phyloP scores from a whole-genome alignment of 805 yeast species.

The Kodamaea restingae region DNA sequence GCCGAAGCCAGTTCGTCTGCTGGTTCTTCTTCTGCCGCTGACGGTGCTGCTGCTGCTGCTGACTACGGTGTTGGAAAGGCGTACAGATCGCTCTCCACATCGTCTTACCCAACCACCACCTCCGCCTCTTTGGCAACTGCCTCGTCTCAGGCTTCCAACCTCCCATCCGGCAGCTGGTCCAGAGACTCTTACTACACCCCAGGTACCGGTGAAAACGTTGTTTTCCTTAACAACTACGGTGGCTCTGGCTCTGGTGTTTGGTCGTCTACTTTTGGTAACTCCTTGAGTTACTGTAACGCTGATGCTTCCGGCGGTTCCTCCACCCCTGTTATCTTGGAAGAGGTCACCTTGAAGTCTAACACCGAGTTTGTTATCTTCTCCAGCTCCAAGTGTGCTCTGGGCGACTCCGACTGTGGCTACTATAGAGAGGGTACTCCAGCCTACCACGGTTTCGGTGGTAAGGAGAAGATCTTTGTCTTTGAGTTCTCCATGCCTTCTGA shows the following conservation, averaged over 20 bases:
- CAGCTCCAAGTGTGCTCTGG: slow-evolving; percentile 41
- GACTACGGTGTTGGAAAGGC: slow-evolving; percentile 8
- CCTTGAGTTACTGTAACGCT: slow-evolving; percentile 76
- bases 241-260: slow-evolving; percentile 88
- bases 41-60: slow-evolving; percentile 8
- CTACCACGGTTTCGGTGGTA: slow-evolving; percentile 89
- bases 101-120: slow-evolving; percentile 11
- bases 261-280: slow-evolving; percentile 85
- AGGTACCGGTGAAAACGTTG: slow-evolving; percentile 66
- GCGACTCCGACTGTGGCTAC: slow-evolving; percentile 15
- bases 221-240: slow-evolving; percentile 85
- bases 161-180: slow-evolving; percentile 46
- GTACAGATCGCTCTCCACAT: slow-evolving; percentile 8
- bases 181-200: slow-evolving; percentile 68
- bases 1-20: slow-evolving; percentile 1
- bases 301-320: slow-evolving; percentile 76
- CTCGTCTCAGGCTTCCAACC: slow-evolving; percentile 8
- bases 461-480: slow-evolving; percentile 79
- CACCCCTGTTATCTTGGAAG: slow-evolving; percentile 62
- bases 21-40: slow-evolving; percentile 12
- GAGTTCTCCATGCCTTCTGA: slow-evolving; percentile 93
- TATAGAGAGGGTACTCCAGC: slow-evolving; percentile 60
- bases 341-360: slow-evolving; percentile 67
- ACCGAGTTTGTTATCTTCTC: slow-evolving; percentile 82
- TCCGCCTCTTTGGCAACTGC: slow-evolving; percentile 22